These are phyloP conservation scores for Globisporangium cylindrosporum DNA, from an alignment of 352 stramenopile species.

Conservation along the genomic window DNA sequence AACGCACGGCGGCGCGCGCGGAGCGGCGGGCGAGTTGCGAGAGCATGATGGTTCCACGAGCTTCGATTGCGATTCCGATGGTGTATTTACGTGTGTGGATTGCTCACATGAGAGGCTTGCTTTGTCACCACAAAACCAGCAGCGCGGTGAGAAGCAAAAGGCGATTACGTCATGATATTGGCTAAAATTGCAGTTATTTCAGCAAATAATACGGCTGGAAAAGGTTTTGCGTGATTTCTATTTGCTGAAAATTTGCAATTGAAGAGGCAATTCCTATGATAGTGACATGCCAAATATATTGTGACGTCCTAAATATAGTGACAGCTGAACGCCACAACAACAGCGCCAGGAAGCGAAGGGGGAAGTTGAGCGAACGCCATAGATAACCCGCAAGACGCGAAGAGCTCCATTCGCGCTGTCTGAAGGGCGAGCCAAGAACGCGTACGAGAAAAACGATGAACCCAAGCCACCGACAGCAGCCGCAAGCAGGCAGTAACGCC, in stretches of 20 bases:
- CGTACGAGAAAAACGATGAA: constrained; percentile 24
- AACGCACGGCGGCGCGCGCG: constrained; percentile 26
- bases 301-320: background rate
- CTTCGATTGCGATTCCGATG: constrained; percentile 13
- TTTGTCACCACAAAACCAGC: constrained; percentile 9
- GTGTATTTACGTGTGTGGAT: background rate
- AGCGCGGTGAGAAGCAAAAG: background rate
- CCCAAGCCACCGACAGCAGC: constrained; percentile 26
- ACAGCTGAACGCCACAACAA: background rate
- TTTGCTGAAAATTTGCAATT: background rate
- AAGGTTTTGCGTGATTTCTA: background rate
- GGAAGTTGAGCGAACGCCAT: background rate
- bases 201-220: constrained; percentile 1
- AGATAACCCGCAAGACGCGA: background rate
- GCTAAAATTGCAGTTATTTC: background rate
- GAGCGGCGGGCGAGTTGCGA: constrained; percentile 35
- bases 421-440: background rate
- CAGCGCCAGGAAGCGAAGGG: background rate
- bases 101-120: background rate
- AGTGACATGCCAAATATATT: background rate
- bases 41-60: constrained; percentile 22
- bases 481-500: constrained; percentile 28
- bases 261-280: background rate
- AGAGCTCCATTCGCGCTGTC: background rate
- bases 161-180: background rate